A percentile compares a stretch with the other conserved stretches of the same genome.
phyloP scores from a whole-genome alignment of 495 filamentous ascomycete species.

The Penicillium parvum region DNA sequence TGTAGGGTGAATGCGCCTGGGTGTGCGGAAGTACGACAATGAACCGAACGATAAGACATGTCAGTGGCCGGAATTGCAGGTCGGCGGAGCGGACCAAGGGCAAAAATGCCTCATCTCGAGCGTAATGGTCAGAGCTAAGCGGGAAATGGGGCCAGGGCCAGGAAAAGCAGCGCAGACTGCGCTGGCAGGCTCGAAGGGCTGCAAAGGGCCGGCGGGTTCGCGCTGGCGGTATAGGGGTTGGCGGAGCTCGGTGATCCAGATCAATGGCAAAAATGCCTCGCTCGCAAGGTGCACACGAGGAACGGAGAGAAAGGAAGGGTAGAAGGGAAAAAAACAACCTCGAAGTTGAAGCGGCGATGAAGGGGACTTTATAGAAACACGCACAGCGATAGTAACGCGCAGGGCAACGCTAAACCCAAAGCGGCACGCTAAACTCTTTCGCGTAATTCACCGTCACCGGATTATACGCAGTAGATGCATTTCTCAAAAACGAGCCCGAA shows the following conservation, averaged over 20 bases:
- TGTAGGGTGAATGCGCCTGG: neutral
- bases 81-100: neutral
- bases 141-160: neutral
- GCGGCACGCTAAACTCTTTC: too few relatives aligned
- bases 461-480: too few relatives aligned
- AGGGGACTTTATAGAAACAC: too few relatives aligned
- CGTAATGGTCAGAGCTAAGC: constrained; percentile 1
- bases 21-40: neutral
- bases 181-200: neutral
- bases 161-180: neutral
- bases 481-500: too few relatives aligned
- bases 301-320: neutral
- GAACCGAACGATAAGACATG: neutral
- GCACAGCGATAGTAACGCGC: too few relatives aligned
- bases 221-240: neutral
- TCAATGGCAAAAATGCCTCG: neutral
- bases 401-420: too few relatives aligned
- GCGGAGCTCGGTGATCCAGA: too few relatives aligned
- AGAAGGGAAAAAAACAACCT: neutral
- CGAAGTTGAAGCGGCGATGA: too few relatives aligned
- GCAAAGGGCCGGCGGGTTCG: neutral
- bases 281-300: neutral
- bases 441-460: too few relatives aligned
- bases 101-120: constrained; percentile 3
- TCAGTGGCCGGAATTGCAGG: too few relatives aligned